Percentiles rank a stretch among this genome's conserved stretches.
Evolutionary conservation across 495 filamentous ascomycete species (phyloP).

Genomic region (Rhypophila decipiens): DNA sequence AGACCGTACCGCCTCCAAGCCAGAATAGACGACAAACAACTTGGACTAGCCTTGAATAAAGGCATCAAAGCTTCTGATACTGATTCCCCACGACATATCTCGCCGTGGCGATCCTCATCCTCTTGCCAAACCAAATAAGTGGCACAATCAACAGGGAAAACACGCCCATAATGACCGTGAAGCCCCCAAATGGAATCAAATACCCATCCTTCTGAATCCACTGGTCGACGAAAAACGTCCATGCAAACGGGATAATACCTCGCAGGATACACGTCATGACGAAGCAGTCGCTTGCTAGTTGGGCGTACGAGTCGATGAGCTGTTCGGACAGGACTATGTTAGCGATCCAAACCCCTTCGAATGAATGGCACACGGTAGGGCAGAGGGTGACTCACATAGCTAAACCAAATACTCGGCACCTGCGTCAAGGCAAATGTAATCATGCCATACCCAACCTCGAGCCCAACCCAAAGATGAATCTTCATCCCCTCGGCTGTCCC

Average conservation of each 20-base stretch:
- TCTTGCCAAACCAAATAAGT: constrained; percentile 18
- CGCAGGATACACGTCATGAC: constrained; percentile 27
- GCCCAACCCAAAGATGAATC: constrained; percentile 19
- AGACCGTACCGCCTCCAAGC: no score
- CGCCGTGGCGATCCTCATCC: constrained; percentile 26
- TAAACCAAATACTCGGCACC: constrained; percentile 25
- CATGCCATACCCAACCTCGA: constrained; percentile 27
- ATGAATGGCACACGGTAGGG: not conserved
- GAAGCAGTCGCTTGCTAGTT: constrained; percentile 28
- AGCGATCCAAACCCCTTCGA: not conserved
- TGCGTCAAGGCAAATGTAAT: constrained; percentile 23
- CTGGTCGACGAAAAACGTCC: constrained; percentile 21
- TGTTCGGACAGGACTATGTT: constrained; percentile 1
- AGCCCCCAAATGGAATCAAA: constrained; percentile 21
- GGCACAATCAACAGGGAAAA: constrained; percentile 22
- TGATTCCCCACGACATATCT: constrained; percentile 22
- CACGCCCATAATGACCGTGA: constrained; percentile 21
- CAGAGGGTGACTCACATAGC: constrained; percentile 18
- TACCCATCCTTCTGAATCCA: constrained; percentile 20
- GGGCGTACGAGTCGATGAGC: constrained; percentile 26
- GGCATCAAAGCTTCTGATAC: not conserved
- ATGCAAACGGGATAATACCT: constrained; percentile 23
- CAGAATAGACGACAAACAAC: no score
- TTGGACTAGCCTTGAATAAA: no score
- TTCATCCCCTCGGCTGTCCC: no score